Conservation (phyloP, 2,329 filamentous ascomycete species). For the Apiospora kogelbergensis region DNA sequence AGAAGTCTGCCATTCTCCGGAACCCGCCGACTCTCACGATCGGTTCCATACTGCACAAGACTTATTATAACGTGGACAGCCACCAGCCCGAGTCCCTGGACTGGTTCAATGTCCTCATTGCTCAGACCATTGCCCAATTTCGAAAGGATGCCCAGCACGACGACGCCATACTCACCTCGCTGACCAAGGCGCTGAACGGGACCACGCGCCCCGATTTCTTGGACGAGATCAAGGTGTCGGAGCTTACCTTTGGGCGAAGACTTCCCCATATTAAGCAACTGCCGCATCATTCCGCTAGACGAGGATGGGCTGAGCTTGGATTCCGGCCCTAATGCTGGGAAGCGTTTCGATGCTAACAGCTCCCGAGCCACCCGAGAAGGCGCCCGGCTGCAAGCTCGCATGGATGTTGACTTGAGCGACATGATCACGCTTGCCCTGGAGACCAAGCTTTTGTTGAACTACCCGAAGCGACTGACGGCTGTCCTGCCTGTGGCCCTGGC, state of each 20-base stretch:
- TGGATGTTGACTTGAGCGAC: slow-evolving; percentile 96
- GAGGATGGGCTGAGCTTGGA: slow-evolving; percentile 68
- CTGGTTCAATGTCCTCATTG: slow-evolving; percentile 98
- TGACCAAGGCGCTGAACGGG: slow-evolving; percentile 87
- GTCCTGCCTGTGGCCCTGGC: slow-evolving; percentile 89
- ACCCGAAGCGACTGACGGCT: slow-evolving; percentile 84
- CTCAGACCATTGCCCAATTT: slow-evolving; percentile 95
- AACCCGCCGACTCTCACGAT: slow-evolving; percentile 78
- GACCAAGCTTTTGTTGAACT: slow-evolving; percentile 92
- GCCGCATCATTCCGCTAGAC: slow-evolving; percentile 87
- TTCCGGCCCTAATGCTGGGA: slow-evolving; percentile 37
- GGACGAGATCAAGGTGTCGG: slow-evolving; percentile 89
- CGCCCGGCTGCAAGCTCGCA: slow-evolving; percentile 82
- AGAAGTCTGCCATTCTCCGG: slow-evolving; percentile 71
- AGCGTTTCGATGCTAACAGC: slow-evolving; percentile 51
- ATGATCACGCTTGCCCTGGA: slow-evolving; percentile 94
- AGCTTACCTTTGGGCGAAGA: slow-evolving; percentile 92
- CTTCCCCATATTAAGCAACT: slow-evolving; percentile 98
- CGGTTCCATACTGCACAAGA: slow-evolving; percentile 92
- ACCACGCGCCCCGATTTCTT: slow-evolving; percentile 84
- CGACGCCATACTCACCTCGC: slow-evolving; percentile 80
- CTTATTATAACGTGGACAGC: slow-evolving; percentile 93
- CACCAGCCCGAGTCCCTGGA: slow-evolving; percentile 96
- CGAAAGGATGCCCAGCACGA: slow-evolving; percentile 89
- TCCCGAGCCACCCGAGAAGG: slow-evolving; percentile 56